Conservation (phyloP, 179 eudicot species). For the Sideroxylon spinosum region DNA sequence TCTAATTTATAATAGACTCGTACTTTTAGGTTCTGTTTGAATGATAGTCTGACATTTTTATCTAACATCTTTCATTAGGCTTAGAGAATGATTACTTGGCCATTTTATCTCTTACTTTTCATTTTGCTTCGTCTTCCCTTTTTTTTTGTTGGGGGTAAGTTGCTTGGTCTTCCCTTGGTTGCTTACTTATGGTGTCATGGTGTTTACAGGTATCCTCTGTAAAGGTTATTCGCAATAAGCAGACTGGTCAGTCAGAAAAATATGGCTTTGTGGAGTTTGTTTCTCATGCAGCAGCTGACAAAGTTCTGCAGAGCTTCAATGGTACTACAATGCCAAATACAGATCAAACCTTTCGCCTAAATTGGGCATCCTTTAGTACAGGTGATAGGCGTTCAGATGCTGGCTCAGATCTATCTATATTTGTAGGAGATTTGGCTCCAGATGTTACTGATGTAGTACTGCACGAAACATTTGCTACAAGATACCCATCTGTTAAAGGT, state of each 20-base stretch:
- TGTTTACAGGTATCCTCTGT: conserved; percentile 48
- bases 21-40: neutral
- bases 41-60: neutral
- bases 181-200: neutral
- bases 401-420: conserved; percentile 65
- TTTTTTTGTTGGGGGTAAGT: too few relatives aligned
- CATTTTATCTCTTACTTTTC: neutral
- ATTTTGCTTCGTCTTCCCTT: neutral
- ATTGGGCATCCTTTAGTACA: conserved; percentile 81
- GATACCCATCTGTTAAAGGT: conserved; percentile 73
- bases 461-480: conserved; percentile 64
- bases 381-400: conserved; percentile 71
- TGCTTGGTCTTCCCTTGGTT: neutral
- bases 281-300: conserved; percentile 77
- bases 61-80: neutral
- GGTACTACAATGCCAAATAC: conserved; percentile 78
- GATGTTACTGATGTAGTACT: conserved; percentile 74
- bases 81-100: neutral
- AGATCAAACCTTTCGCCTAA: conserved; percentile 70
- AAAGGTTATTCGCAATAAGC: conserved; percentile 85
- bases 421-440: conserved; percentile 86
- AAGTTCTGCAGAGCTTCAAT: conserved; percentile 53
- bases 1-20: neutral
- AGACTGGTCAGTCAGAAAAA: conserved; percentile 74
- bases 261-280: conserved; percentile 78